phyloP scores from a whole-genome alignment of 2,329 filamentous ascomycete genomes.

The Aureobasidium uvarum region DNA sequence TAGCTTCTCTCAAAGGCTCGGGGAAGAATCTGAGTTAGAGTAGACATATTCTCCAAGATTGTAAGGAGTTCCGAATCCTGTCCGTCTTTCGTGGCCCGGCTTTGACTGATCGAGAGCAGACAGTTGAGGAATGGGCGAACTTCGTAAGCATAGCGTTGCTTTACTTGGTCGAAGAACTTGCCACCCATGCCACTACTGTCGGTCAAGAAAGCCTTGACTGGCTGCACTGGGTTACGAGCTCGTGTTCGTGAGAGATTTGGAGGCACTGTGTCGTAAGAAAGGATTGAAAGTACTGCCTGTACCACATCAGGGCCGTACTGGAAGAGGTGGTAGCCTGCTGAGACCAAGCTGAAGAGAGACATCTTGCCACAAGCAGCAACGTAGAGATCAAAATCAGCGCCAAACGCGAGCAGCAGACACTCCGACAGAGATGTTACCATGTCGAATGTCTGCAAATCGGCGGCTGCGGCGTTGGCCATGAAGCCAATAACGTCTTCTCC shows the following conservation, averaged over 20 bases:
- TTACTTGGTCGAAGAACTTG: constrained; percentile 63
- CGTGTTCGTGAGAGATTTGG: constrained; percentile 20
- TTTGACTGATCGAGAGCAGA: constrained; percentile 61
- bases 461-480: constrained; percentile 50
- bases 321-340: constrained; percentile 63
- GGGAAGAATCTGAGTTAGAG: constrained; percentile 76
- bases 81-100: constrained; percentile 43
- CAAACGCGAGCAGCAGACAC: constrained; percentile 50
- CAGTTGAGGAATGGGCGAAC: constrained; percentile 73
- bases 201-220: constrained; percentile 25
- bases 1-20: constrained; percentile 66
- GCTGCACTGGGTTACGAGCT: constrained; percentile 23
- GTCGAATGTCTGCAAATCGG: constrained; percentile 50
- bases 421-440: constrained; percentile 47
- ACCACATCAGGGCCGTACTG: constrained; percentile 73
- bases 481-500: constrained; percentile 46
- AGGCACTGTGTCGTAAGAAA: constrained; percentile 42
- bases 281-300: constrained; percentile 61
- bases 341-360: constrained; percentile 67
- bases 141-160: constrained; percentile 81
- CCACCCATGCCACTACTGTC: constrained; percentile 24
- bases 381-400: constrained; percentile 49
- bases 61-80: constrained; percentile 53
- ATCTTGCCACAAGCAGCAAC: constrained; percentile 63
- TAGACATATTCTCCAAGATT: constrained; percentile 67